Conservation (phyloP, 257 asterid genomes). For the Galeopsis tetrahit region DNA sequence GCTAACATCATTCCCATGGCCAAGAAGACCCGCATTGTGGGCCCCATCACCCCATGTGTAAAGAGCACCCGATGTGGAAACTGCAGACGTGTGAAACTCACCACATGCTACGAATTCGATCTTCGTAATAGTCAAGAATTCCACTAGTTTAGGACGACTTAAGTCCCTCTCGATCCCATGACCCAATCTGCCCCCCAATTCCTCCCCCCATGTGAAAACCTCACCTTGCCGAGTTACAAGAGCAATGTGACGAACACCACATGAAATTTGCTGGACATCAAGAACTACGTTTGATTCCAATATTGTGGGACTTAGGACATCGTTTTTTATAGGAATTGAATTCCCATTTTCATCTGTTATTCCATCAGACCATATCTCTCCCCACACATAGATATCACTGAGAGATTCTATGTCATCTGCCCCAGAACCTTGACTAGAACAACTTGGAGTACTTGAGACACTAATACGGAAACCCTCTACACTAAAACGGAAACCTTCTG, state of each 20-base stretch:
- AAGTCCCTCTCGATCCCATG: slow-evolving; percentile 82
- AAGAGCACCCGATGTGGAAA: slow-evolving; percentile 82
- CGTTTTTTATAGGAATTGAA: slow-evolving; percentile 59
- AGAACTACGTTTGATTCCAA: slow-evolving; percentile 81
- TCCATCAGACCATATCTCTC: slow-evolving; percentile 91
- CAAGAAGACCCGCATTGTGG: slow-evolving; percentile 86
- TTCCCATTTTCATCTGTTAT: slow-evolving; percentile 53
- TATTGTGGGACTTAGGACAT: slow-evolving; percentile 69
- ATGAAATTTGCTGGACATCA: slow-evolving; percentile 80
- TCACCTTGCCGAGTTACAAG: slow-evolving; percentile 94
- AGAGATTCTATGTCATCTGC: slow-evolving; percentile 91
- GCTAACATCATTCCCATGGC: slow-evolving; percentile 83
- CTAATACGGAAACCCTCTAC: slow-evolving; percentile 56
- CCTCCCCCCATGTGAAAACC: slow-evolving; percentile 98
- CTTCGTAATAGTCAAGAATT: slow-evolving; percentile 71
- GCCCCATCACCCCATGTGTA: slow-evolving; percentile 96
- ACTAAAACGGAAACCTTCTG: slow-evolving; percentile 52
- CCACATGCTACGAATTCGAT: slow-evolving; percentile 85
- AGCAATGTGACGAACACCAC: slow-evolving; percentile 84
- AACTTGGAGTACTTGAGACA: slow-evolving; percentile 94
- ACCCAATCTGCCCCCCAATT: slow-evolving; percentile 88
- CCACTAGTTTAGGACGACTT: slow-evolving; percentile 75
- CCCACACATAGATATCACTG: slow-evolving; percentile 96
- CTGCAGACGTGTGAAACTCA: slow-evolving; percentile 83
- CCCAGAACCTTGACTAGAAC: slow-evolving; percentile 90